Conservation (phyloP, 2,329 filamentous ascomycete genomes). For the Hymenoscyphus fraxineus region DNA sequence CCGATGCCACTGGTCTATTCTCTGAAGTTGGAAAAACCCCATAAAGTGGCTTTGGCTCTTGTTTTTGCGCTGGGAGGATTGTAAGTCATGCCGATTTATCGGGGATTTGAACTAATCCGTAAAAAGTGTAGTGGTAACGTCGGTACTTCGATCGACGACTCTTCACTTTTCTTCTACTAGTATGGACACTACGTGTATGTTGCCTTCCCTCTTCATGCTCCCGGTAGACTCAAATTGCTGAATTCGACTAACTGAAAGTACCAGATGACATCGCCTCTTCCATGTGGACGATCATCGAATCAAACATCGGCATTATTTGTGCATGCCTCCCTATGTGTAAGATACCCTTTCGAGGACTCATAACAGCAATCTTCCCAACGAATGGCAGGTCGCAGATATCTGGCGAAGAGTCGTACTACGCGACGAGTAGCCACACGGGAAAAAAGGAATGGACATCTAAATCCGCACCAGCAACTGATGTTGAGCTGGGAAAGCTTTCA, state of each 20-base stretch:
- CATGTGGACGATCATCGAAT: slow-evolving; percentile 39
- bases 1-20: slow-evolving; percentile 35
- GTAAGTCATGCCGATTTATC: slow-evolving; percentile 26
- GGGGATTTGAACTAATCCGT: not conserved
- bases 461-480: not conserved
- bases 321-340: slow-evolving; percentile 39
- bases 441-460: not conserved
- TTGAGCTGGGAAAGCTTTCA: not conserved
- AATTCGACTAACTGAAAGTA: not conserved
- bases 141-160: not conserved
- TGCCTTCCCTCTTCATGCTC: not conserved
- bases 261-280: slow-evolving; percentile 24
- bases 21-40: slow-evolving; percentile 28
- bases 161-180: not conserved
- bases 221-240: no score
- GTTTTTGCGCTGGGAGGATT: slow-evolving; percentile 39
- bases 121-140: not conserved
- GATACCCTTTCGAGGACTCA: slow-evolving; percentile 29
- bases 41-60: slow-evolving; percentile 47
- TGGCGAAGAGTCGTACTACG: not conserved
- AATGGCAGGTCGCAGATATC: not conserved
- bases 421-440: not conserved
- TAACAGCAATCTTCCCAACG: slow-evolving; percentile 24
- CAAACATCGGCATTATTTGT: slow-evolving; percentile 37
- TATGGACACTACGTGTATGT: not conserved